Base-by-base conservation (phyloP, 169 alveolate species). In the Plasmodium gallinaceum region DNA sequence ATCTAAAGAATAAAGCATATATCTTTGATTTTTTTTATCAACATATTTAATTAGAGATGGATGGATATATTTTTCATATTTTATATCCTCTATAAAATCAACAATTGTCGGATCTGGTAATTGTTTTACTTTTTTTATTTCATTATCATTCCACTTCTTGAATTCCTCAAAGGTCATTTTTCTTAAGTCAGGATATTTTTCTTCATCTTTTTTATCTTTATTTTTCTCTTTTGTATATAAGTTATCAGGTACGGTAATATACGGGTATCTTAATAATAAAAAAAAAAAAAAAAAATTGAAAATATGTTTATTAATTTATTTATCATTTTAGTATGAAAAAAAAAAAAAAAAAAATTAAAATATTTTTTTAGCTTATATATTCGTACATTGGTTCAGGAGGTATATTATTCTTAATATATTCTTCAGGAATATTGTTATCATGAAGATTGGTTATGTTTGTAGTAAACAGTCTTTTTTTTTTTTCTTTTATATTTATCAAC, bases 1-100 rank as follows among this genome's bases (percentile, higher is more conserved):
- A 10, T 20, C 61, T 9, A 74, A 45, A 14, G 58, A 32, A 45
- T 88, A 76, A 18, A 75, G 71, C 48, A 90, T 74, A 5, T 68
- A 64, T 14, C 64, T 54, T 51, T 60, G 76, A 57, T 92, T 73
- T 8, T 37, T 54, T 52, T 74, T 65, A 68, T 91, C 68, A 7
- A 92, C 48, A 4, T 92, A 88, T 57, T 94, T 88, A 60, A 72
- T 22, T 80, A 65, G 51, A 72, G 83, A 68, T 0, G 83, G 73
- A 37, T 86, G 64, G 8, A 88, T 45, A 18, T 75, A 51, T 26
- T 69, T 58, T 37, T 37, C 51, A 32, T 65, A 52, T 10, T 57
- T 16, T 1, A 39, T 52, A 85, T 91, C 93, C 22, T 80, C 78
- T 7, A 91, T 89, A 16, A 92, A 94, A 68, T 75, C 85, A 0